Conservation (phyloP, 1,284 basidiomycete genomes). For the Filobasidium uniguttulatum region DNA sequence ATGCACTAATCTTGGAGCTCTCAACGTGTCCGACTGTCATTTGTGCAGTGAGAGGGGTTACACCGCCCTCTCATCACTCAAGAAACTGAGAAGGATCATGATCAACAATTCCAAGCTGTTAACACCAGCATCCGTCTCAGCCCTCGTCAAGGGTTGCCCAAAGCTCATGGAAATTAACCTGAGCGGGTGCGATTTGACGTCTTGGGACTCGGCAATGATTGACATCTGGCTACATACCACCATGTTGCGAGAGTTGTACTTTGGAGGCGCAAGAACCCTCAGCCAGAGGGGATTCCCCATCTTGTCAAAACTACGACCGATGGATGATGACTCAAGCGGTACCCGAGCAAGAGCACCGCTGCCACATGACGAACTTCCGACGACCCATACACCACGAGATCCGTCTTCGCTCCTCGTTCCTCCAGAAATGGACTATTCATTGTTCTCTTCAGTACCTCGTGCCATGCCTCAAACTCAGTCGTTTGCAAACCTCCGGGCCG, state of each 20-base stretch:
- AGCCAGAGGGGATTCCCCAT: conserved; percentile 80
- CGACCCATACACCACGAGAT: neutral
- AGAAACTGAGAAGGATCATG: conserved; percentile 82
- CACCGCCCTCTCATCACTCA: conserved; percentile 56
- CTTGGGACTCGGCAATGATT: conserved; percentile 62
- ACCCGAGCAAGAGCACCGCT: too few relatives aligned
- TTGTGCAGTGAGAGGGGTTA: conserved; percentile 67
- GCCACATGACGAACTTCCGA: too few relatives aligned
- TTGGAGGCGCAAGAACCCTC: conserved; percentile 65
- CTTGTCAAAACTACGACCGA: conserved; percentile 37
- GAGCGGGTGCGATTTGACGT: conserved; percentile 66
- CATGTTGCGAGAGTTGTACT: conserved; percentile 79
- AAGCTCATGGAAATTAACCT: conserved; percentile 89
- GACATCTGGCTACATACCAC: conserved; percentile 68
- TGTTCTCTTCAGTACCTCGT: conserved; percentile 13
- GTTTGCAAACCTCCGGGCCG: conserved; percentile 71
- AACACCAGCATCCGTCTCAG: conserved; percentile 61
- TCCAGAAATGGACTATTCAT: conserved; percentile 1
- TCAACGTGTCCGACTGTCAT: conserved; percentile 79
- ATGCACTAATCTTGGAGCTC: conserved; percentile 71
- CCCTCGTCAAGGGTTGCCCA: conserved; percentile 65
- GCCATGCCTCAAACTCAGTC: conserved; percentile 15
- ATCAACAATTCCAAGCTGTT: conserved; percentile 70
- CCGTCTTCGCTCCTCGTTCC: neutral
- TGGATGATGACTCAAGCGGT: neutral